Evolutionary conservation across 495 filamentous ascomycete species (phyloP), one percentile per base, ranked within the genome.

Genomic region (Penicillium cataractarum): DNA sequence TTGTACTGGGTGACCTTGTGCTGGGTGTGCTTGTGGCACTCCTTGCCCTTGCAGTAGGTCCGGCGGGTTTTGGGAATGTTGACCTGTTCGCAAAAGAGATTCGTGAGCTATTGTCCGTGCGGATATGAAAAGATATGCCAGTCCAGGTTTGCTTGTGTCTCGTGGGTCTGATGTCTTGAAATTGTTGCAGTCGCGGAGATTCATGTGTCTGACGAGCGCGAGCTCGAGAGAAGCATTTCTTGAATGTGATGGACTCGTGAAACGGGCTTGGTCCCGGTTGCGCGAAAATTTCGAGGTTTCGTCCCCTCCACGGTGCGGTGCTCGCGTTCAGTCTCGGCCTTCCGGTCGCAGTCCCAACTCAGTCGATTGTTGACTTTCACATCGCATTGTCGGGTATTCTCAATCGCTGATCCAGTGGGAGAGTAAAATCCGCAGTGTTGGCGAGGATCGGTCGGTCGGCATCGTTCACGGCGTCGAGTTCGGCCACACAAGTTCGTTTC

Each of bases 1-100:
- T 96, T 96, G 89, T 97, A 96, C 85, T 97, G 92, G 71, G 92
- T 94, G 78, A 96, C 92, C 86, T 93, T 93, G 89, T 95, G 91
- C 78, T 91, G 86, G 69, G 84, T 87, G 88, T 97, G 93, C 86
- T 96, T 97, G 82, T 89, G 86, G 90, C 93, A 97, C 67, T 90
- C 85, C 82, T 87, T 92, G 85, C 88, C 89, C 85, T 95, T 95
- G 92, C 94, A 98, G 86, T 91, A 94, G 76, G 91, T 94, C 79
- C 89, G 87, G 71, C 92, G 87, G 75, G 92, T 94, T 82, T 96
- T 95, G 63, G 92, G 92, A 75, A 94, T 84, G 87, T 91, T 93
- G 78, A 92, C 90, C 90, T 93, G 69, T 65, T 58, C 66, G 69
- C 61, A 57, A 50, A 57, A 53, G 61, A 62, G 64, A 33, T 55